Evolutionary conservation across 345 rosid genomes (phyloP).

Genomic region (Boechera divaricarpa): DNA sequence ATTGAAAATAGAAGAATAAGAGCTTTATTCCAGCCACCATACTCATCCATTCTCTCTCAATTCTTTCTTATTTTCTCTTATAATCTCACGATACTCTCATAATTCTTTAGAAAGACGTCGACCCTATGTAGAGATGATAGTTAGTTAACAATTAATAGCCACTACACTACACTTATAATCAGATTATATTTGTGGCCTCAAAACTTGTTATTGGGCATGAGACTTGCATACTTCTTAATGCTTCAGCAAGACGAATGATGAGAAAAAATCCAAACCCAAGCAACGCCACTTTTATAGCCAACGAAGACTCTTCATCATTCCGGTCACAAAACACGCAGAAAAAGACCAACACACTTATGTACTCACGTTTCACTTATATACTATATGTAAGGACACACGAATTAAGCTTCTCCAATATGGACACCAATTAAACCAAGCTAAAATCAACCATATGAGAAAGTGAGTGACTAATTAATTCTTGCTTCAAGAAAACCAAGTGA

Average conservation of each 20-base stretch:
- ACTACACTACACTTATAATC: neutral
- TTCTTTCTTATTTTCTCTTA: too few species aligned
- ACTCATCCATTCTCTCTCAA: too few species aligned
- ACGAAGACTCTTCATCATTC: conserved; percentile 24
- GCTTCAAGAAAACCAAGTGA: neutral
- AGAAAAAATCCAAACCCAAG: conserved; percentile 3
- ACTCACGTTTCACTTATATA: neutral
- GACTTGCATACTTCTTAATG: conserved; percentile 43
- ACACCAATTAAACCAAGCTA: neutral
- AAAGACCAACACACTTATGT: neutral
- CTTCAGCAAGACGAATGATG: conserved; percentile 25
- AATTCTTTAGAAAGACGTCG: too few species aligned
- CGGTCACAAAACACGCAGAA: neutral
- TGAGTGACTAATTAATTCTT: neutral
- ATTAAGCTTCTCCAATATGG: neutral
- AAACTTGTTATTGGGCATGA: neutral
- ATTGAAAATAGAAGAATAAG: too few species aligned
- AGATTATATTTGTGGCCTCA: neutral
- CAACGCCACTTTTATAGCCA: neutral
- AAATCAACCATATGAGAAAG: conserved; percentile 18
- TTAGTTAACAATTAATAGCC: too few species aligned
- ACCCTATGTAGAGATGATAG: too few species aligned
- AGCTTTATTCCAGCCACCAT: too few species aligned
- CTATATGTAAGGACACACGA: neutral
- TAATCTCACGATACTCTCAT: too few species aligned